Percentiles rank a stretch among this genome's conserved stretches.
Evolutionary conservation across 2,329 filamentous ascomycete species (phyloP).

Genomic region (Diplodia seriata): DNA sequence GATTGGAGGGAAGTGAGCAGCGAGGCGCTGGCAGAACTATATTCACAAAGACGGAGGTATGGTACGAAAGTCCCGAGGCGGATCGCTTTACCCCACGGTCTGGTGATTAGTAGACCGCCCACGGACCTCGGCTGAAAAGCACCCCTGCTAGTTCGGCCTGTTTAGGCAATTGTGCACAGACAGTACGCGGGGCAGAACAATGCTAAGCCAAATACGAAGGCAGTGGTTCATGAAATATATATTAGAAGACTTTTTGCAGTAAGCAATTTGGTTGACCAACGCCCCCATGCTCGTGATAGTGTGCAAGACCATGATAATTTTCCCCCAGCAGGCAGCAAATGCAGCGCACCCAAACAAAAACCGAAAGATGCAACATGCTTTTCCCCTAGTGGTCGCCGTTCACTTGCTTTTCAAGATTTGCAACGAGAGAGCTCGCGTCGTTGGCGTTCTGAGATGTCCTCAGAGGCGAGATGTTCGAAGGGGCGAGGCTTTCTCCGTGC

Average conservation of each 20-base stretch:
- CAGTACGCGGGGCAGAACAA: background rate
- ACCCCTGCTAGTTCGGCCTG: slow-evolving; percentile 4
- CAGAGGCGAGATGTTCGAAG: slow-evolving; percentile 39
- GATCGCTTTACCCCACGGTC: slow-evolving; percentile 21
- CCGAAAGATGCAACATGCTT: slow-evolving; percentile 27
- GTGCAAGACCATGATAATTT: slow-evolving; percentile 20
- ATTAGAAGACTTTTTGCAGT: slow-evolving; percentile 9
- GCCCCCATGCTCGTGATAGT: slow-evolving; percentile 13
- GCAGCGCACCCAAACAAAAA: slow-evolving; percentile 14
- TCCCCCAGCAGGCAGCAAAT: slow-evolving; percentile 1
- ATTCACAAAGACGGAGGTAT: background rate
- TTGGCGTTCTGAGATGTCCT: slow-evolving; percentile 29
- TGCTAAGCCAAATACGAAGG: background rate
- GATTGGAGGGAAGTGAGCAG: background rate
- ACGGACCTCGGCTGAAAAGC: slow-evolving; percentile 13
- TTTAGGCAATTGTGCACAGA: slow-evolving; percentile 5
- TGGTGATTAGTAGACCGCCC: slow-evolving; percentile 2
- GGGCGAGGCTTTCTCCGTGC: slow-evolving; percentile 51
- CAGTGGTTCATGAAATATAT: background rate
- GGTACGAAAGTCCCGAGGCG: background rate
- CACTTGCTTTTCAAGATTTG: slow-evolving; percentile 31
- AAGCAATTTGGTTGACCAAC: slow-evolving; percentile 5
- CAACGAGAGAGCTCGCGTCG: slow-evolving; percentile 20
- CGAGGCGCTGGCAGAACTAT: background rate
- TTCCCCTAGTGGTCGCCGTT: slow-evolving; percentile 30